Evolutionary conservation across 768 basidiomycete species (phyloP).

Genomic region (Kwoniella mangroviensis): DNA sequence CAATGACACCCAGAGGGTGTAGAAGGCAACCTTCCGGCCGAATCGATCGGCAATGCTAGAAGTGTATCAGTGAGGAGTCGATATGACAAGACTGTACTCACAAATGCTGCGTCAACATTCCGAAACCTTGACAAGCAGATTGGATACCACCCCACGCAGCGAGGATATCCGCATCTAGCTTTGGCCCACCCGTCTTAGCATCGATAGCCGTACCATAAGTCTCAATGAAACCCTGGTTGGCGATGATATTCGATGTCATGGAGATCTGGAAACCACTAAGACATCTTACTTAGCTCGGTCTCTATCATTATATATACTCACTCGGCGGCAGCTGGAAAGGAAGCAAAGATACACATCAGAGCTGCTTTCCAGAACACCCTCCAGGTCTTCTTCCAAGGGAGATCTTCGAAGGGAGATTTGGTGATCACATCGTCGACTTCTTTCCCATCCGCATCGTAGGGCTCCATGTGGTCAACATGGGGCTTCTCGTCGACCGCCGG

Average conservation of each 20-base stretch:
- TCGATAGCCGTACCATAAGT: conserved; percentile 34
- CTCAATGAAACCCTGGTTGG: conserved; percentile 46
- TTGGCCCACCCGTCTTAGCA: conserved; percentile 11
- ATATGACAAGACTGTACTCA: conserved; percentile 8
- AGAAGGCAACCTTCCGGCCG: conserved; percentile 44
- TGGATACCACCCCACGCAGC: conserved; percentile 44
- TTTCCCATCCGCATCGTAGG: conserved; percentile 14
- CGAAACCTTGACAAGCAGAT: conserved; percentile 37
- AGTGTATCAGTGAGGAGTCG: not conserved
- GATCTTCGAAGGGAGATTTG: conserved; percentile 45
- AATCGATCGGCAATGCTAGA: conserved; percentile 40
- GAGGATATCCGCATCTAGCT: conserved; percentile 26
- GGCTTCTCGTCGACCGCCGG: conserved; percentile 15
- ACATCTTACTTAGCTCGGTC: conserved; percentile 8
- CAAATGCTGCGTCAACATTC: conserved; percentile 29
- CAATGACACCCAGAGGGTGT: conserved; percentile 35
- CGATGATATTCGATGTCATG: conserved; percentile 47
- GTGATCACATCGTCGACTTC: conserved; percentile 38
- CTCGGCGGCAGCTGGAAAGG: conserved; percentile 45
- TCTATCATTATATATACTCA: not conserved
- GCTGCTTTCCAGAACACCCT: conserved; percentile 39
- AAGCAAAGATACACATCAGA: conserved; percentile 31
- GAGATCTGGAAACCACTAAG: conserved; percentile 31
- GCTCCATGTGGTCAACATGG: conserved; percentile 14
- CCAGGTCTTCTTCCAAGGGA: conserved; percentile 32